Percentiles rank a stretch among this genome's conserved stretches.
phyloP scores from a whole-genome alignment of 306 rosid species.

The Trifolium subterraneum region DNA sequence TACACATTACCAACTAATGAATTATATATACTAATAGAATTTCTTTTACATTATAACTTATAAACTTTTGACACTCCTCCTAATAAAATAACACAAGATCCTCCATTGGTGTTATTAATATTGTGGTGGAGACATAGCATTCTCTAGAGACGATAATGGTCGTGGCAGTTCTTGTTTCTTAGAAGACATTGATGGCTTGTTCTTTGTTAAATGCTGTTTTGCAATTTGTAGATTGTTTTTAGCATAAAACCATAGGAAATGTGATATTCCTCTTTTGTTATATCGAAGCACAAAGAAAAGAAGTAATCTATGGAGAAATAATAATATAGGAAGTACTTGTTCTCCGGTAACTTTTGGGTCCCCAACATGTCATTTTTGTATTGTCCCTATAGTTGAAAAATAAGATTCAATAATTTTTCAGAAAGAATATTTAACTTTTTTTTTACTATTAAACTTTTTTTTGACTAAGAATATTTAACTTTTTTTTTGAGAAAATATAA shows the following conservation, averaged over 20 bases:
- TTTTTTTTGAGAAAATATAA: too few relatives aligned
- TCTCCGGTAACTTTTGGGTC: conserved; percentile 50
- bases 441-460: too few relatives aligned
- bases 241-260: conserved; percentile 27
- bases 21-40: too few relatives aligned
- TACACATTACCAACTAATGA: too few relatives aligned
- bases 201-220: conserved; percentile 15
- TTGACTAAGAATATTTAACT: too few relatives aligned
- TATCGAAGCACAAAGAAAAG: conserved; percentile 47
- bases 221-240: conserved; percentile 27
- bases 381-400: conserved; percentile 51
- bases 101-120: too few relatives aligned
- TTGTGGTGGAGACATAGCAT: conserved; percentile 38
- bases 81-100: too few relatives aligned
- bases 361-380: conserved; percentile 62
- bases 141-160: conserved; percentile 47
- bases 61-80: too few relatives aligned
- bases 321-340: conserved; percentile 11
- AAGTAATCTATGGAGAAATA: conserved; percentile 42
- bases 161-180: neutral
- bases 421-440: too few relatives aligned
- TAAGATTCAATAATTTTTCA: too few relatives aligned
- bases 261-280: conserved; percentile 26
- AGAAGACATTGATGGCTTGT: conserved; percentile 29
- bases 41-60: too few relatives aligned